phyloP scores from a whole-genome alignment of 164 flowering plant species.

The Liquidambar formosana region DNA sequence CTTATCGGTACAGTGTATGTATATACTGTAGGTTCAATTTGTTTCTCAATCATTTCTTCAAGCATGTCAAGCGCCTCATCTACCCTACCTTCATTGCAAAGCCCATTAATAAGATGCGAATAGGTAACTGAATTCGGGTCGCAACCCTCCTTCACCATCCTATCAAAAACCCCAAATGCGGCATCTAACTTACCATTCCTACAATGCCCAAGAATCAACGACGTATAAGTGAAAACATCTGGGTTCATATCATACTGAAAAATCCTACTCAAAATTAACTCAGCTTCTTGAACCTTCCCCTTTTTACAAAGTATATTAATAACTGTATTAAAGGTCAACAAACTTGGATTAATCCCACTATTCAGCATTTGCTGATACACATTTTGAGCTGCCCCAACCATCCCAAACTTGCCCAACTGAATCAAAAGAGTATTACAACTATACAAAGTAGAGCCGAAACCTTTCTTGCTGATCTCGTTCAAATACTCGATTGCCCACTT shows the following conservation, averaged over 20 bases:
- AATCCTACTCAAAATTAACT: conserved; percentile 46
- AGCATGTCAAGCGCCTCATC: conserved; percentile 71
- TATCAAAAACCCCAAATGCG: conserved; percentile 55
- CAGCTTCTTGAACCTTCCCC: conserved; percentile 67
- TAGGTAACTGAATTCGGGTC: conserved; percentile 71
- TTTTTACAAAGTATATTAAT: conserved; percentile 70
- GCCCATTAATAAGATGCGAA: conserved; percentile 65
- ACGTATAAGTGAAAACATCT: conserved; percentile 69
- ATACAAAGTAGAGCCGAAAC: conserved; percentile 48
- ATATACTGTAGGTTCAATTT: conserved; percentile 65
- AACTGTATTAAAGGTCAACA: conserved; percentile 67
- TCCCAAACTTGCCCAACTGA: conserved; percentile 63
- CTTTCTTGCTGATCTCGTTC: conserved; percentile 37
- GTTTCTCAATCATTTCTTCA: conserved; percentile 62
- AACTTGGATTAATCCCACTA: conserved; percentile 53
- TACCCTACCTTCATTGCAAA: conserved; percentile 58
- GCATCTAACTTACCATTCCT: conserved; percentile 50
- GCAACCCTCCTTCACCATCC: conserved; percentile 64
- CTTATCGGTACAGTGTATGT: conserved; percentile 66
- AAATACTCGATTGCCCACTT: conserved; percentile 46
- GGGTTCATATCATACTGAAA: conserved; percentile 51
- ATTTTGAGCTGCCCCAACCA: conserved; percentile 48
- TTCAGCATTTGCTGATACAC: conserved; percentile 49
- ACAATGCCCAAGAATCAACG: conserved; percentile 80
- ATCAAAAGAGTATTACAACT: conserved; percentile 67